Evolutionary conservation across 164 flowering plant genomes (phyloP).

Genomic region (Santalum album): DNA sequence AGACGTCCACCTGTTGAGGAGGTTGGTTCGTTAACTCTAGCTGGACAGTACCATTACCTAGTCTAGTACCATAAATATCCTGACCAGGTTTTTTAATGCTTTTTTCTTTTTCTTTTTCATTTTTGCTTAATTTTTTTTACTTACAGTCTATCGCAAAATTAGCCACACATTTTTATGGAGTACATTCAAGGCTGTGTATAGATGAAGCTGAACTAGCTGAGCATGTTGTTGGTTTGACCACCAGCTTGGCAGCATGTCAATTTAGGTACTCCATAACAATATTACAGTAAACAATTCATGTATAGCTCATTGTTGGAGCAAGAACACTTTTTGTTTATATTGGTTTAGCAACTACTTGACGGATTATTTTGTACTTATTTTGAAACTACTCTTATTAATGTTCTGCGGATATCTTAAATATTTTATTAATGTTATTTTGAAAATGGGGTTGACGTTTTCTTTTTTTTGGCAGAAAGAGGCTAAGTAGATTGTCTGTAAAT

Average conservation of each 20-base stretch:
- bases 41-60: not conserved
- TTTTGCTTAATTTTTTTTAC: no score
- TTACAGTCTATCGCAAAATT: slow-evolving; percentile 65
- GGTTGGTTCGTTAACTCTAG: slow-evolving; percentile 26
- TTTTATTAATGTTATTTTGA: no score
- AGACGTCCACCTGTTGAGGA: slow-evolving; percentile 83
- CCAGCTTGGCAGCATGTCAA: slow-evolving; percentile 78
- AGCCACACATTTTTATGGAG: slow-evolving; percentile 51
- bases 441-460: no score
- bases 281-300: not conserved
- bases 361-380: not conserved
- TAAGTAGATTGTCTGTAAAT: slow-evolving; percentile 74
- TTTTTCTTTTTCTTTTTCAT: not conserved
- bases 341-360: not conserved
- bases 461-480: slow-evolving; percentile 54
- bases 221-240: slow-evolving; percentile 82
- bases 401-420: no score
- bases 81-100: not conserved
- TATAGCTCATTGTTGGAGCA: not conserved
- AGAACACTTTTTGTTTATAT: not conserved
- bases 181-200: slow-evolving; percentile 75
- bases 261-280: slow-evolving; percentile 40
- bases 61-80: no score
- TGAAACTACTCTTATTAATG: no score
- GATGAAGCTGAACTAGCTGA: slow-evolving; percentile 99